phyloP scores from a whole-genome alignment of 345 rosid genomes.

The Carallia pectinifolia region DNA sequence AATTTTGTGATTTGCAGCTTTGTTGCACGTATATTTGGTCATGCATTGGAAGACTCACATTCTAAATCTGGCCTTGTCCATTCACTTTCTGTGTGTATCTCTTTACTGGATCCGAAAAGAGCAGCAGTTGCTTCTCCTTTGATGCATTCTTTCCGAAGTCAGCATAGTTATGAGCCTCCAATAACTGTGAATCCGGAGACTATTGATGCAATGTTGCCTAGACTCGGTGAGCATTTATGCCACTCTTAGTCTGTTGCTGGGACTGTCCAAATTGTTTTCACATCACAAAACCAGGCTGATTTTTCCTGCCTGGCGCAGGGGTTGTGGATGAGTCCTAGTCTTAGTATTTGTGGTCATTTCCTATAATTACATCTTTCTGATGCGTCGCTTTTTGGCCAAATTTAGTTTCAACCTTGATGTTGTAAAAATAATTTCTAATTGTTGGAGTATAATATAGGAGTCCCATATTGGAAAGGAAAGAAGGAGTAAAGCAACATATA shows the following conservation, averaged over 20 bases:
- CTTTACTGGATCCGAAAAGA: conserved; percentile 89
- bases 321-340: too few relatives aligned
- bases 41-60: conserved; percentile 88
- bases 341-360: too few relatives aligned
- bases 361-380: too few relatives aligned
- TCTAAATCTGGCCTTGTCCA: conserved; percentile 89
- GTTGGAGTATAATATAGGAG: too few relatives aligned
- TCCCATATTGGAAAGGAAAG: too few relatives aligned
- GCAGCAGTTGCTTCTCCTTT: conserved; percentile 63
- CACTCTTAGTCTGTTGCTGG: background rate
- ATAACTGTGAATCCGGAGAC: conserved; percentile 77
- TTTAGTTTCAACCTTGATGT: too few relatives aligned
- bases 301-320: too few relatives aligned
- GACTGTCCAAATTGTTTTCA: background rate
- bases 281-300: background rate
- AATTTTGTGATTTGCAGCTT: conserved; percentile 48
- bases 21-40: conserved; percentile 84
- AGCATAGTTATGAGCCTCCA: conserved; percentile 74
- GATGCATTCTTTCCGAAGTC: conserved; percentile 73
- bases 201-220: conserved; percentile 88
- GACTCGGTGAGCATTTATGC: conserved; percentile 61
- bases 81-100: conserved; percentile 94
- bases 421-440: too few relatives aligned
- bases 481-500: too few relatives aligned
- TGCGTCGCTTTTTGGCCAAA: too few relatives aligned